Conservation (phyloP, 1,284 basidiomycete species). For the Stygiomarasmius scandens region DNA sequence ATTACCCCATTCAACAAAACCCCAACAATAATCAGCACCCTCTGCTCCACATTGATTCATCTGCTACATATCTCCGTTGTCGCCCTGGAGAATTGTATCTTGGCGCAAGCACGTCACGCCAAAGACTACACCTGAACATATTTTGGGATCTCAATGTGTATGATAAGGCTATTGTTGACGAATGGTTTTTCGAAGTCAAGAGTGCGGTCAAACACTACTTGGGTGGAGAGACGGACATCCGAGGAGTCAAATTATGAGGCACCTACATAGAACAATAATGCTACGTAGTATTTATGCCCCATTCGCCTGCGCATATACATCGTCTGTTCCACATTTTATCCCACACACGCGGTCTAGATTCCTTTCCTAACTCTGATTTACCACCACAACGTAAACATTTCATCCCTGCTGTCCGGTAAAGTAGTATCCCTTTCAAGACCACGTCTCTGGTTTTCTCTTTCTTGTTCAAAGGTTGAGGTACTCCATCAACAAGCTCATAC, state of each 20-base stretch:
- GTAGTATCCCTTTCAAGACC: slow-evolving; percentile 57
- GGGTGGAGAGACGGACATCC: slow-evolving; percentile 11
- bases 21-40: slow-evolving; percentile 6
- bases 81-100: slow-evolving; percentile 53
- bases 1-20: slow-evolving; percentile 32
- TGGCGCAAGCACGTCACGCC: slow-evolving; percentile 37
- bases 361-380: slow-evolving; percentile 46
- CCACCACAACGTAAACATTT: slow-evolving; percentile 67
- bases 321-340: slow-evolving; percentile 57
- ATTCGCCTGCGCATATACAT: slow-evolving; percentile 74
- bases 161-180: slow-evolving; percentile 34
- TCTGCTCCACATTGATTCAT: slow-evolving; percentile 19
- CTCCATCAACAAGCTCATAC: slow-evolving; percentile 63
- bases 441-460: slow-evolving; percentile 59
- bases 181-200: slow-evolving; percentile 47
- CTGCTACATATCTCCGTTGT: slow-evolving; percentile 35
- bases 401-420: slow-evolving; percentile 36
- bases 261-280: too few relatives aligned
- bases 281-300: too few relatives aligned
- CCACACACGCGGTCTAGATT: slow-evolving; percentile 59
- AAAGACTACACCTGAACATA: slow-evolving; percentile 34
- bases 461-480: slow-evolving; percentile 37
- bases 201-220: slow-evolving; percentile 42
- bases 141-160: slow-evolving; percentile 48
- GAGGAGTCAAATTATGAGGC: neutral